Evolutionary conservation across 441 rosid species (phyloP), one percentile per base, ranked within the genome.

Genomic region (Croton laevigatus): DNA sequence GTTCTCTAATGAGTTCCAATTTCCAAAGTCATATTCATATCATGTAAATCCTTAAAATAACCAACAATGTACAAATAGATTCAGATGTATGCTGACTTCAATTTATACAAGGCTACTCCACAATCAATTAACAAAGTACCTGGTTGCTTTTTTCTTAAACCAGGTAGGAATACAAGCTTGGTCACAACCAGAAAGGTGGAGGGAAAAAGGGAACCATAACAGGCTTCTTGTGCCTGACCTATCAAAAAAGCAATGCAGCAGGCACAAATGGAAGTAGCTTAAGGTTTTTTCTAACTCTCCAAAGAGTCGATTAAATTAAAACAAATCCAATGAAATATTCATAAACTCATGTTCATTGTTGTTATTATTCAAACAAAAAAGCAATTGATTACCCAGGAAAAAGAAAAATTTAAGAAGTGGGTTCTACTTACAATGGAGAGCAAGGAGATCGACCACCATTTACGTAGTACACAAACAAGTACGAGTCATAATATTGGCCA

Each of bases 391-490:
- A 44, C 32, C 32, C 49, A 52, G 37, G 48, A 37, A 60, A 8
- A 11, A 71, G 9, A 55, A 22, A 59, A 62, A 48, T 16, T 3
- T 27, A 40, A 70, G 10, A 40, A 40, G 44, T 40, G 2, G 9
- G 8, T 40, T 62, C 62, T 44, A 88, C 98, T 89, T 90, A 94
- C 98, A 92, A 54, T 45, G 85, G 90, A 62, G 98, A 94, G 89
- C 99, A 94, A 71, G 91, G 91, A 78, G 98, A 92, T 57, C 88
- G 89, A 42, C 88, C 83, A 4, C 92, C 94, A 67, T 92, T 92
- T 70, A 94, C 83, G 37, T 86, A 90, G 91, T 85, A 88, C 73
- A 89, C 91, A 38, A 90, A 94, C 82, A 94, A 74, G 88, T 81
- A 94, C 19, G 99, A 84, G 81, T 94, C 99, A 57, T 88, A 84